phyloP scores from a whole-genome alignment of 1,284 basidiomycete genomes.

The Puccinia hordei region DNA sequence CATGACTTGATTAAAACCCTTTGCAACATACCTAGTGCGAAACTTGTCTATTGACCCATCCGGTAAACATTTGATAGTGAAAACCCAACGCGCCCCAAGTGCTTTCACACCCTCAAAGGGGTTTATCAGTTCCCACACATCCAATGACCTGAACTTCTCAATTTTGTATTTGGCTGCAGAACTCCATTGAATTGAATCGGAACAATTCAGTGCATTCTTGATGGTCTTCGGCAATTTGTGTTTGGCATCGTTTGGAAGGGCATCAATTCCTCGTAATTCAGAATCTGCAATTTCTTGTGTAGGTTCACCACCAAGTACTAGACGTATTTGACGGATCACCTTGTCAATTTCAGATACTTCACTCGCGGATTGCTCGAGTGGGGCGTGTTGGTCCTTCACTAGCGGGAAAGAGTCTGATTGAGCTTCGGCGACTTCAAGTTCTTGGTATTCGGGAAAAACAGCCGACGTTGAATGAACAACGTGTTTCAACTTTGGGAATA shows the following conservation, averaged over 20 bases:
- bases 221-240: neutral
- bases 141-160: neutral
- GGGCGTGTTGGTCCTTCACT: too few relatives aligned
- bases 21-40: neutral
- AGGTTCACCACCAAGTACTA: too few relatives aligned
- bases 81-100: constrained; percentile 18
- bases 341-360: too few relatives aligned
- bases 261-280: too few relatives aligned
- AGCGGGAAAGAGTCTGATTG: too few relatives aligned
- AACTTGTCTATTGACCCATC: neutral
- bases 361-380: too few relatives aligned
- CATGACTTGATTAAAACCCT: constrained; percentile 19
- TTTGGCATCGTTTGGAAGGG: neutral
- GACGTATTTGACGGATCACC: too few relatives aligned
- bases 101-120: neutral
- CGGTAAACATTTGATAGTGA: neutral
- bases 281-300: too few relatives aligned
- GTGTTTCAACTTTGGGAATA: too few relatives aligned
- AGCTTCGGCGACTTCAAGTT: too few relatives aligned
- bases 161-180: neutral
- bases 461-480: too few relatives aligned
- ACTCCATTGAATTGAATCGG: neutral
- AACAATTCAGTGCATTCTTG: neutral
- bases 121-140: neutral
- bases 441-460: too few relatives aligned